Percentiles rank a stretch among this genome's conserved stretches.
Evolutionary conservation across 1,139 yeast genomes (phyloP).

Genomic region (Nadsonia starkeyi-henricii): DNA sequence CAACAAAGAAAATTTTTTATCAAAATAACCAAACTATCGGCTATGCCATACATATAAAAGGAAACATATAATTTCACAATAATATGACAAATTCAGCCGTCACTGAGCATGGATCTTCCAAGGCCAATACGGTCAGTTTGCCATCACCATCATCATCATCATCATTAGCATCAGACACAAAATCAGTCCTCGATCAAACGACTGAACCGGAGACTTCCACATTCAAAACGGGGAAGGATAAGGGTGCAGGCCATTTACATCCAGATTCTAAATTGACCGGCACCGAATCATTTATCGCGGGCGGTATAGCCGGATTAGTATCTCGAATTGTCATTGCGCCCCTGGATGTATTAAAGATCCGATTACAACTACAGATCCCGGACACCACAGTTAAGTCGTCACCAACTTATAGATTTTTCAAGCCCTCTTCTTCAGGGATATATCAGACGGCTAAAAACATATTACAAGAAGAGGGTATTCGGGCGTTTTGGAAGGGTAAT

Average conservation of each 20-base stretch:
- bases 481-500: slow-evolving; percentile 86
- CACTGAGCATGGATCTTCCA: too few relatives aligned
- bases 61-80: too few relatives aligned
- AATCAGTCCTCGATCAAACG: not conserved
- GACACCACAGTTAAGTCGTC: not conserved
- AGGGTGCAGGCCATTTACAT: slow-evolving; percentile 17
- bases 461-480: slow-evolving; percentile 37
- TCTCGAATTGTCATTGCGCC: slow-evolving; percentile 65
- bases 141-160: too few relatives aligned
- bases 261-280: slow-evolving; percentile 19
- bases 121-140: too few relatives aligned
- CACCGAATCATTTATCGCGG: slow-evolving; percentile 40
- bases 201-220: not conserved
- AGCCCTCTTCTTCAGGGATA: slow-evolving; percentile 16
- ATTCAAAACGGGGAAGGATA: not conserved
- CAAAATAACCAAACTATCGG: too few relatives aligned
- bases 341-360: slow-evolving; percentile 72
- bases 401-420: slow-evolving; percentile 5
- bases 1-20: too few relatives aligned
- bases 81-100: too few relatives aligned
- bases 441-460: slow-evolving; percentile 27
- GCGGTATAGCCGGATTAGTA: slow-evolving; percentile 55
- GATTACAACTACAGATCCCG: slow-evolving; percentile 48
- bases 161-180: not conserved
- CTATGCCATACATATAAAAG: too few relatives aligned